Base-by-base conservation (phyloP, 306 rosid genomes). In the Cicer bijugum region DNA sequence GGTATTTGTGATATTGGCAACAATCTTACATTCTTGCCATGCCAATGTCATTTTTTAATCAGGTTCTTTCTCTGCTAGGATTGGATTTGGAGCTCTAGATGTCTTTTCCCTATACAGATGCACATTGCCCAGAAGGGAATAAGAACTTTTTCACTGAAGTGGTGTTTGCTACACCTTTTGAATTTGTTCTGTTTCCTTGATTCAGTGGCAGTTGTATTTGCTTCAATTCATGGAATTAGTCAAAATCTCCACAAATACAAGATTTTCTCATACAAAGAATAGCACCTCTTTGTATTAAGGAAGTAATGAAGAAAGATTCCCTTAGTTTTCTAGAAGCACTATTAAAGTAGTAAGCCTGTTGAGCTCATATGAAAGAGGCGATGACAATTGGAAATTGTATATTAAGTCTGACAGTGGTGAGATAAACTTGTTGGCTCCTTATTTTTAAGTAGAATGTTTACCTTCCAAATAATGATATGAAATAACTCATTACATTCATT, bases 61-160 rank as follows among this genome's bases (percentile, higher is more conserved):
- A 86, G 60, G 48, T 88, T 79, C 86, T 91, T 19, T 84, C 85
- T 6, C 81, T 91, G 5, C 87, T 89, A 43, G 96, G 93, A 43
- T 86, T 6, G 91, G 89, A 40, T 89, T 83, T 46, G 87, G 90
- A 75, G 90, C 90, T 6, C 80, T 86, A 0, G 85, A 81, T 3
- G 91, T 91, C 0, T 85, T 84, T 79, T 91, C 69, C 96, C 93
- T 0, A 38, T 91, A 66, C 83, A 89, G 84, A 89, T 89, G 96
- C 88, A 86, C 77, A 86, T 88, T 47, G 83, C 74, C 4, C 93
- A 79, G 59, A 78, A 80, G 20, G 64, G 72, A 61, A 86, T 89
- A 19, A 68, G 3, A 28, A 80, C 44, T 37, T 19, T 57, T n/a
- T 83, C 92, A 38, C 3, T 60, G 14, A 74, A 42, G 63, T 91